phyloP scores from a whole-genome alignment of 345 rosid genomes.

The Linum usitatissimum region DNA sequence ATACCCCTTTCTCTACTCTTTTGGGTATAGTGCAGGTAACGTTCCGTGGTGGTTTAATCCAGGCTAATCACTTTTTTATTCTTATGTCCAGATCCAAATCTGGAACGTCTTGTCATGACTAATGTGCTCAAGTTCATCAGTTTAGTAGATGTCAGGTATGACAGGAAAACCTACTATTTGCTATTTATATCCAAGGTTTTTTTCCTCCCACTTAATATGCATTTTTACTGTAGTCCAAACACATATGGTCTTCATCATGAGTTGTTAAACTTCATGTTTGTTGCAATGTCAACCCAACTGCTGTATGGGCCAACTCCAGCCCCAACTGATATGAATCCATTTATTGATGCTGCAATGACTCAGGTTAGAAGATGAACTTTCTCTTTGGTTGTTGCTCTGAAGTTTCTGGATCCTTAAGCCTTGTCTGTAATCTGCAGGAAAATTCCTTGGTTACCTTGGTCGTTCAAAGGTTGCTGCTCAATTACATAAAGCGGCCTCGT shows the following conservation, averaged over 20 bases:
- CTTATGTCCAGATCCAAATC: constrained; percentile 52
- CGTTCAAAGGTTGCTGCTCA: constrained; percentile 58
- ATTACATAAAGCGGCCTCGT: constrained; percentile 51
- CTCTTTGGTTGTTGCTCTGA: constrained; percentile 3
- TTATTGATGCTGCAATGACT: constrained; percentile 78
- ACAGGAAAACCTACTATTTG: constrained; percentile 6
- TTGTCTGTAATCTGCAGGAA: constrained; percentile 40
- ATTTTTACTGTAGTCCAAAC: constrained; percentile 46
- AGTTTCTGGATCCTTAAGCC: neutral
- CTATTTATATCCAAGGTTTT: constrained; percentile 4
- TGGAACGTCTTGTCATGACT: constrained; percentile 66
- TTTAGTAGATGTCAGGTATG: constrained; percentile 70
- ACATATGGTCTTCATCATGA: constrained; percentile 79
- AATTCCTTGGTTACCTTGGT: constrained; percentile 49
- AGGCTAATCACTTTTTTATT: constrained; percentile 8
- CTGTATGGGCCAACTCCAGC: constrained; percentile 65
- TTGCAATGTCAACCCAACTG: constrained; percentile 91
- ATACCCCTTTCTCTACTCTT: neutral
- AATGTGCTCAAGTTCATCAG: constrained; percentile 66
- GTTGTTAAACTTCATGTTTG: constrained; percentile 76
- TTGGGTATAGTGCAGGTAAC: neutral
- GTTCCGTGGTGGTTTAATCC: neutral
- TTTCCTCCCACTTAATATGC: constrained; percentile 20
- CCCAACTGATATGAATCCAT: constrained; percentile 65
- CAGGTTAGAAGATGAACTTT: constrained; percentile 40